Evolutionary conservation across 148 eudicot species (phyloP).

Genomic region (Camellia lanceoleosa): DNA sequence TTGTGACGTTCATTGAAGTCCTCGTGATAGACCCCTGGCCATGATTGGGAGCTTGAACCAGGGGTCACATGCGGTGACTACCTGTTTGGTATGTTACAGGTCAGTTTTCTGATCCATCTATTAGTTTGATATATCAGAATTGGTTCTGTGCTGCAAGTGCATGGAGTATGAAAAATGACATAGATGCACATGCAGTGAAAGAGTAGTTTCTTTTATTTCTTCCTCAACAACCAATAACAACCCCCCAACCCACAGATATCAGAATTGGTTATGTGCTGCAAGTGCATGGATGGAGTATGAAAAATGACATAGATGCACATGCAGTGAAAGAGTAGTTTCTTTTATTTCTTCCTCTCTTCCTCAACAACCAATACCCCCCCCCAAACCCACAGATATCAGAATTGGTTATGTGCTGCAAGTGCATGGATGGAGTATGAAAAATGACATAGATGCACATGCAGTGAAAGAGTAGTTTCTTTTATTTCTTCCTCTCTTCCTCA

Average conservation of each 20-base stretch:
- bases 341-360: no score
- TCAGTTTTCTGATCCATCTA: conserved; percentile 20
- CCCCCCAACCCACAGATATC: no score
- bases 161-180: neutral
- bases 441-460: neutral
- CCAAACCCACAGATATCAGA: no score
- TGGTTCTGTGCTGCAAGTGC: neutral
- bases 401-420: neutral
- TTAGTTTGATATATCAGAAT: neutral
- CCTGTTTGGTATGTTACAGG: conserved; percentile 98
- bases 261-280: no score
- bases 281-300: no score
- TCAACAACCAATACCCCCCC: no score
- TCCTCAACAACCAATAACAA: no score
- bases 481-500: no score
- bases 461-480: neutral
- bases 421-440: neutral
- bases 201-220: neutral
- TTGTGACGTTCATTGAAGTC: conserved; percentile 94
- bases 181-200: neutral
- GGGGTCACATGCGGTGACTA: conserved; percentile 99
- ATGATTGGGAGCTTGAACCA: conserved; percentile 99
- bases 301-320: no score
- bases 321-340: no score
- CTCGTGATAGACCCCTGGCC: conserved; percentile 99